Base-by-base conservation (phyloP, 345 rosid species). In the Eucalyptus regnans region DNA sequence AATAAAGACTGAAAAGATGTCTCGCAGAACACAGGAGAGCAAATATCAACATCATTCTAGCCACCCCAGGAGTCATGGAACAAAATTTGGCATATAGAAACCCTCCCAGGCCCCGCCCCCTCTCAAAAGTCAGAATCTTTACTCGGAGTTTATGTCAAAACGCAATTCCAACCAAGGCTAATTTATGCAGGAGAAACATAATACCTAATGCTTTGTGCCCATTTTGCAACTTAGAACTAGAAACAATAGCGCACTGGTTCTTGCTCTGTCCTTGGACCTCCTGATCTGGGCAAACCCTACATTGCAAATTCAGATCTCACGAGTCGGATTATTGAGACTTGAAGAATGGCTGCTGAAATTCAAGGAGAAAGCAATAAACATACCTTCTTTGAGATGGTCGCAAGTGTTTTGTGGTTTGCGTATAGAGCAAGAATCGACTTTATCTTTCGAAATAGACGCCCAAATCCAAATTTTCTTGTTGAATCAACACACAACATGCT, bases 71-170 rank as follows among this genome's bases (percentile, higher is more conserved):
- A 58, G 12, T 10, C 29, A 25, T 10, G 64, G 64, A 58, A 58
- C 64, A 58, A 25, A 58, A 23, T 58, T 8, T 23, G 27, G 60
- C 60, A 22, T 54, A 8, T 54, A 9, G 10, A 54, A 54, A 8
- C 62, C 27, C n/a, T n/a, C n/a, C n/a, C n/a, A n/a, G n/a, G n/a
- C 27, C 1, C 5, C 7, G 7, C 18, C 52, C 3, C 2, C 7
- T 3, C 51, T 50, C 52, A 54, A 54, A 54, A 9, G 12, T 58
- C 12, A 58, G 12, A 56, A 56, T 56, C 3, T 22, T 56, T 56
- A 22, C 9, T 22, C 4, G 0, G 62, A 58, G 62, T 58, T 23
- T 58, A 58, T 58, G 29, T 58, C 62, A 58, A 56, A 9, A 23
- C 12, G 0, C 62, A 58, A 58, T 58, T 17, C 29, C 62, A 58